Evolutionary conservation across 1,284 basidiomycete genomes (phyloP), one percentile per base, ranked within the genome.

Genomic region (Ustilago bromivora): DNA sequence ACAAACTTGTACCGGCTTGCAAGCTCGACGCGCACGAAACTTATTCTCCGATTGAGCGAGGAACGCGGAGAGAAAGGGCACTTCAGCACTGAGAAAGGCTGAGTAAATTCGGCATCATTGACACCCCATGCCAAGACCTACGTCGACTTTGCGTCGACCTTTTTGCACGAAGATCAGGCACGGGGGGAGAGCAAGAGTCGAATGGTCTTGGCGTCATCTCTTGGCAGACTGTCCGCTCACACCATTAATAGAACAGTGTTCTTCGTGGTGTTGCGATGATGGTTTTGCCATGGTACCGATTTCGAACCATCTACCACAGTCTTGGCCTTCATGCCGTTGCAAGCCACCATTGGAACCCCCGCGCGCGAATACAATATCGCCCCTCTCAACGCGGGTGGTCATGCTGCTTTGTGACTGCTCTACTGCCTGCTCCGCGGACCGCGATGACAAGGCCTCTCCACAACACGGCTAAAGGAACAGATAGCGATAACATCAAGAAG

Each of bases 61-160:
- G 34, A 28, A 56, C 49, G 40, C 43, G 51, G 61, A 46, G 49
- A 56, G 47, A 11, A 9, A 2, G 35, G 23, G 66, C 62, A 52
- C 31, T 35, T 8, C 32, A n/a, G 0, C 47, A 57, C 57, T 69
- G 46, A 57, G 0, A 23, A 52, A 61, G 32, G 11, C 40, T 65
- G 23, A 28, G 23, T 28, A 28, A 62, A 38, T 41, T 58, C 49
- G 31, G 34, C 43, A 47, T 59, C 43, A 31, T 31, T 4, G 28
- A 55, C 57, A 60, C 61, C 67, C 61, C 58, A 68, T 61, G 71
- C 71, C 71, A 74, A 69, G 71, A 66, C 62, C 15, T 0, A 23
- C 66, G 53, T 68, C 23, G 3, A 13, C 15, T 43, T 68, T 56
- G 62, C 71, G 65, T 68, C 58, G 19, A 12, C 7, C 43, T 19